phyloP scores from a whole-genome alignment of 192 early-diverging fungal species.

The Lobulomyces angularis region DNA sequence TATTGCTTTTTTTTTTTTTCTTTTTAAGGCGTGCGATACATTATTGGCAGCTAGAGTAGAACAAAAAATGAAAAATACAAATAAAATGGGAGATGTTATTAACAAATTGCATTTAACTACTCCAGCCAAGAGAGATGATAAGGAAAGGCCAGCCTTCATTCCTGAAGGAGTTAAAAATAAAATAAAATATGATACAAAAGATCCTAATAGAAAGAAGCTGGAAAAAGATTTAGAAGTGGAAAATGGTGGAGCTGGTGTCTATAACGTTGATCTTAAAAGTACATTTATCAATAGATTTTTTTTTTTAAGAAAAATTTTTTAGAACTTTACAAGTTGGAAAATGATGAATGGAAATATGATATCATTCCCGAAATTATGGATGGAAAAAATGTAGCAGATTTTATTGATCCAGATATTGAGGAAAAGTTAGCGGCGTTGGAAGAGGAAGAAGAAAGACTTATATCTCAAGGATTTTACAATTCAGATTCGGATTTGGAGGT shows the following conservation, averaged over 20 bases:
- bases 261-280: constrained; percentile 87
- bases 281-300: constrained; percentile 11
- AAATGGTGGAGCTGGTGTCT: constrained; percentile 91
- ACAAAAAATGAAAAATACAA: constrained; percentile 74
- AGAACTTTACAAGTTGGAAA: constrained; percentile 71
- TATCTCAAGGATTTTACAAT: constrained; percentile 88
- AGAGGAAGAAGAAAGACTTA: constrained; percentile 89
- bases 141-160: constrained; percentile 63
- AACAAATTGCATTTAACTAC: constrained; percentile 92
- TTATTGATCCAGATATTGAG: constrained; percentile 95
- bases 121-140: constrained; percentile 74
- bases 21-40: constrained; percentile 68
- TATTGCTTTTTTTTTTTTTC: not conserved
- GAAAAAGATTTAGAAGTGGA: constrained; percentile 86
- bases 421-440: constrained; percentile 89
- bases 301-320: constrained; percentile 1
- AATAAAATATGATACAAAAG: constrained; percentile 61
- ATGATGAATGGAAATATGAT: constrained; percentile 93
- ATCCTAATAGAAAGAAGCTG: constrained; percentile 69
- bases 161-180: constrained; percentile 59
- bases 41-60: constrained; percentile 86
- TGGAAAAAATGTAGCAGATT: constrained; percentile 97
- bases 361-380: constrained; percentile 96
- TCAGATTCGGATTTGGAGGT: constrained; percentile 46
- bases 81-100: constrained; percentile 81